These are phyloP conservation scores for Xylaria bambusicola DNA, from an alignment of 495 filamentous ascomycete genomes.

Conservation along the genomic window DNA sequence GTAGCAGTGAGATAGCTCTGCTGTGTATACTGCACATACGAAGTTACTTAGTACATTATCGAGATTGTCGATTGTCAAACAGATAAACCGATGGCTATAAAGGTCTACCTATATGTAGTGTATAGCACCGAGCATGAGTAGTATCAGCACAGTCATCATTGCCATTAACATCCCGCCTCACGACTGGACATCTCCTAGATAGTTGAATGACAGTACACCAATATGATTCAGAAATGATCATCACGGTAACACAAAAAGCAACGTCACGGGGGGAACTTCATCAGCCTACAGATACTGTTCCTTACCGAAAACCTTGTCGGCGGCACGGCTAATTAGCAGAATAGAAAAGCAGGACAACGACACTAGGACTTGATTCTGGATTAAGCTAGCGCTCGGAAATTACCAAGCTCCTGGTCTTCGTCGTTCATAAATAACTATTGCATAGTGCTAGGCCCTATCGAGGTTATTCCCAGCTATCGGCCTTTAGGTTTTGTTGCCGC, in stretches of 20 bases:
- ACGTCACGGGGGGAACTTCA: background rate
- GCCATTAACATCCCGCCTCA: too few relatives aligned
- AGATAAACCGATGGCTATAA: too few relatives aligned
- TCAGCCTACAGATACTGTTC: background rate
- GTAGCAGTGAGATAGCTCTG: background rate
- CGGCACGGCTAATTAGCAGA: slow-evolving; percentile 10
- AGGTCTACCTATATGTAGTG: too few relatives aligned
- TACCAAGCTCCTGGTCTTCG: background rate
- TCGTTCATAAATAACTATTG: too few relatives aligned
- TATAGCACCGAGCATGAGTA: too few relatives aligned
- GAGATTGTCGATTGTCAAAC: too few relatives aligned
- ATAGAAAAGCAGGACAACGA: background rate
- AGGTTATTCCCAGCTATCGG: slow-evolving; percentile 4
- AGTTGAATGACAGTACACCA: background rate
- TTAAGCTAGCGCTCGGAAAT: background rate
- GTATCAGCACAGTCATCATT: too few relatives aligned
- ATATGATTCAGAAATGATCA: slow-evolving; percentile 5
- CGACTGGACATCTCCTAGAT: background rate
- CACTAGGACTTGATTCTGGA: background rate
- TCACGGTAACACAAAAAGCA: slow-evolving; percentile 3
- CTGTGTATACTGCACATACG: background rate
- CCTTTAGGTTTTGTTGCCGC: too few relatives aligned
- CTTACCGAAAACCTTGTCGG: background rate
- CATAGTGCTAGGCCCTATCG: background rate
- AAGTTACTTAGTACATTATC: too few relatives aligned